Evolutionary conservation across 2,329 filamentous ascomycete genomes (phyloP), one percentile per base, ranked within the genome.

Genomic region (Nigrograna mackinnonii): DNA sequence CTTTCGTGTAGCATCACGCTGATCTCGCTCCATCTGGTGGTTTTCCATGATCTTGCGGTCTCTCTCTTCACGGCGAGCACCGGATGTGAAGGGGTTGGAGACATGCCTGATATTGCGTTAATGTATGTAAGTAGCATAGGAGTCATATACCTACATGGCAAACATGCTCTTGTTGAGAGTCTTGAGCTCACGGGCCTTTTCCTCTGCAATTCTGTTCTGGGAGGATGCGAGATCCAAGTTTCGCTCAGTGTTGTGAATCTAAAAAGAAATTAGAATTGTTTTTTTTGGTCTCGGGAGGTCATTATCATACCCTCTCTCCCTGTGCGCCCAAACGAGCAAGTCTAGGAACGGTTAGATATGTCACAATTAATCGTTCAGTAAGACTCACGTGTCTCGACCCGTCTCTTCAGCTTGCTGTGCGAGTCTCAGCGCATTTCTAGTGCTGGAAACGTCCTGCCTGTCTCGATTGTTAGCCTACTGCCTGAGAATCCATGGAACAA

Each of bases 111-210:
- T n/a, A n/a, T n/a, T n/a, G n/a, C n/a, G n/a, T n/a, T n/a, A n/a
- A n/a, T n/a, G n/a, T n/a, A n/a, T n/a, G n/a, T n/a, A n/a, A n/a
- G n/a, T n/a, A n/a, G n/a, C n/a, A n/a, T n/a, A n/a, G n/a, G n/a
- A n/a, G n/a, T n/a, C n/a, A n/a, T n/a, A n/a, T n/a, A n/a, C n/a
- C n/a, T n/a, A n/a, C 17, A 91, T 81, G 4, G 89, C 87, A 61
- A 96, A 96, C 90, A 96, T 95, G 73, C 86, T 91, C 49, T 86
- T 79, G 69, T 96, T 95, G 37, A 95, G 76, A 1, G 82, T 89
- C 73, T 92, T 92, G 26, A 96, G 75, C 62, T 96, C 90, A 35
- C 84, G 82, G 1, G 90, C 86, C 56, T 89, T 87, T 53, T 91
- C 89, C 55, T 91, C 85, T 4, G 89, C 89, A 49, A 89, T 76